Conservation (phyloP, 2,329 filamentous ascomycete species). For the Triangularia setosa region DNA sequence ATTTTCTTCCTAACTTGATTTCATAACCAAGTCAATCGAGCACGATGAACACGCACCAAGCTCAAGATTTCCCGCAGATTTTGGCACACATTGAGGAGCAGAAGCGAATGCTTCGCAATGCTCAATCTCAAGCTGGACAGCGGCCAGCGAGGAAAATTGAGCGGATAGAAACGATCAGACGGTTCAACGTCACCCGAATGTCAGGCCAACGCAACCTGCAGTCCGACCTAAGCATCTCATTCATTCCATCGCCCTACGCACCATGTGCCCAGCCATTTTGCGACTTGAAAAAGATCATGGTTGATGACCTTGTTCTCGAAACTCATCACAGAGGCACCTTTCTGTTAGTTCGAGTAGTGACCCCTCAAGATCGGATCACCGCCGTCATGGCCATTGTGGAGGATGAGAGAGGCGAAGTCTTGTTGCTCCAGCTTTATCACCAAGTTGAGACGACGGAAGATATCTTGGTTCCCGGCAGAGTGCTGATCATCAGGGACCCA, state of each 20-base stretch:
- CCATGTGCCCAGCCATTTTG: conserved; percentile 9
- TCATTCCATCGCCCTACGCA: conserved; percentile 10
- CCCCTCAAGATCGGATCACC: conserved; percentile 6
- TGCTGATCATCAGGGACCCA: conserved; percentile 48
- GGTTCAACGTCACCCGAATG: not conserved
- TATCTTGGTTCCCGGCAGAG: conserved; percentile 30
- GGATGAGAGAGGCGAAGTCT: conserved; percentile 36
- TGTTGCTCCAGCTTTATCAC: conserved; percentile 39
- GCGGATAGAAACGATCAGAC: not conserved
- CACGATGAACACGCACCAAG: not conserved
- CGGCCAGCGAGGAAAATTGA: not conserved
- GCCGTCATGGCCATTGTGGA: conserved; percentile 32
- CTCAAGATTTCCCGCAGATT: not conserved
- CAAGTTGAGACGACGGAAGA: conserved; percentile 36
- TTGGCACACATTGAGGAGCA: not conserved
- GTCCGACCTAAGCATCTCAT: not conserved
- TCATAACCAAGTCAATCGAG: not conserved
- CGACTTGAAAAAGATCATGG: conserved; percentile 8
- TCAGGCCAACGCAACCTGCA: not conserved
- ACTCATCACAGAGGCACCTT: conserved; percentile 16
- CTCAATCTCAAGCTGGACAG: not conserved
- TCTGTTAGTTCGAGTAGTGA: conserved; percentile 8
- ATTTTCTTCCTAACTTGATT: not conserved
- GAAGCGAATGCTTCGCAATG: not conserved
- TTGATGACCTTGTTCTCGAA: conserved; percentile 13